Base-by-base conservation (phyloP, 768 basidiomycete genomes). In the Porphyrellus cyaneotinctus region DNA sequence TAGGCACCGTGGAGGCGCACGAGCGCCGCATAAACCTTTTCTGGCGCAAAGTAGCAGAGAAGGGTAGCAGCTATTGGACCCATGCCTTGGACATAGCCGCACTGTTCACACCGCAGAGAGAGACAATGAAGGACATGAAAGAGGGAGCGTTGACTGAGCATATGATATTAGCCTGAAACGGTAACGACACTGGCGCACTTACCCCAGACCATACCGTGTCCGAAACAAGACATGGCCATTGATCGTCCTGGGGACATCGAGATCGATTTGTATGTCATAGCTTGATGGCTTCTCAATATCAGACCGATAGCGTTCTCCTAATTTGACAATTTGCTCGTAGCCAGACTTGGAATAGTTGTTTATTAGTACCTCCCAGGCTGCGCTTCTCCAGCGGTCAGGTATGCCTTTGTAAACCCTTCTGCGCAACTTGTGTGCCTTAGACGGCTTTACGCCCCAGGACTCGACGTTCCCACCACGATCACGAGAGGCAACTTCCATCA, bases 31-130 rank as follows among this genome's bases (percentile, higher is more conserved):
- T 94, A 97, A 6, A 85, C 88, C 47, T 85, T 85, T 72, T 93
- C 90, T 9, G 97, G 92, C 57, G 87, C 86, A 66, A 93, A 87
- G 68, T 98, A 98, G 72, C 89, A 94, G 13, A 97, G 79, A 20
- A 99, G 78, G 2, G 94, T 97, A 1, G 95, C 90, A 0, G 95
- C 92, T 52, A 99, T 90, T 7, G 95, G 91, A 2, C 97, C 95
- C 97, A 99, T 99, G 54, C 97, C 97, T 72, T 99, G 97, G 36
- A 95, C 94, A 67, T 99, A 99, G 15, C 95, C 95, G 56, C 97
- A 98, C 12, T 79, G 75, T 17, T 75, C 68, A 70, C 95, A 97
- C n/a, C 77, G 75, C 18, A 95, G 76, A 2, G 93, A 95, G 67
- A 97, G 94, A 46, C 82, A 82, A 69, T 98, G 97, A 24, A 98